Evolutionary conservation across 176 grass and related monocot species (phyloP).

Genomic region (Cymbopogon citratus): DNA sequence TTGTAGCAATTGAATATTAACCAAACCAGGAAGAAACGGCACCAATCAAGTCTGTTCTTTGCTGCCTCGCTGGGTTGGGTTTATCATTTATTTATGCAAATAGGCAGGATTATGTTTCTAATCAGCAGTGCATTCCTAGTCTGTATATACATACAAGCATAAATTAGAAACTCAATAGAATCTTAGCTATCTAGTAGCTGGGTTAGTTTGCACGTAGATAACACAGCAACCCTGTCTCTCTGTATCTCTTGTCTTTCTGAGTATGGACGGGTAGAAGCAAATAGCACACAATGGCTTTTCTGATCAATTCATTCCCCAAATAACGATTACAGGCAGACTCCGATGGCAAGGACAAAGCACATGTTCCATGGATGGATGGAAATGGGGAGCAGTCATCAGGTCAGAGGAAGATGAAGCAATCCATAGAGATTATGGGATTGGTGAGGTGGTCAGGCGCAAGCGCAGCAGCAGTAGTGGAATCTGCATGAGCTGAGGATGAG

Average conservation of each 20-base stretch:
- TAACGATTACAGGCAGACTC: neutral
- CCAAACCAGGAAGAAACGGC: neutral
- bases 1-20: neutral
- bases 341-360: neutral
- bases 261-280: too few species aligned
- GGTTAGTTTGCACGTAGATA: too few species aligned
- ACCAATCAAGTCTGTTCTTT: neutral
- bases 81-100: neutral
- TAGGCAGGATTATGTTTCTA: neutral
- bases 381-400: neutral
- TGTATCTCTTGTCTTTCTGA: too few species aligned
- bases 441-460: neutral
- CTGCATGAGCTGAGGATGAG: neutral
- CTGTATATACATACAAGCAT: too few species aligned
- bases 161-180: too few species aligned
- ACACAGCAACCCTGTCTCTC: too few species aligned
- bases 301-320: too few species aligned
- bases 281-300: too few species aligned
- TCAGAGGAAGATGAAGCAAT: constrained; percentile 44
- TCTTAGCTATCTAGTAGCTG: too few species aligned
- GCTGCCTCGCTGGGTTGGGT: neutral
- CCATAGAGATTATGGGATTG: constrained; percentile 44
- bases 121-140: neutral
- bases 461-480: too few species aligned
- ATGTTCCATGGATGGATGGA: neutral